phyloP scores from a whole-genome alignment of 805 yeast species.

The Zygosaccharomyces bailii region DNA sequence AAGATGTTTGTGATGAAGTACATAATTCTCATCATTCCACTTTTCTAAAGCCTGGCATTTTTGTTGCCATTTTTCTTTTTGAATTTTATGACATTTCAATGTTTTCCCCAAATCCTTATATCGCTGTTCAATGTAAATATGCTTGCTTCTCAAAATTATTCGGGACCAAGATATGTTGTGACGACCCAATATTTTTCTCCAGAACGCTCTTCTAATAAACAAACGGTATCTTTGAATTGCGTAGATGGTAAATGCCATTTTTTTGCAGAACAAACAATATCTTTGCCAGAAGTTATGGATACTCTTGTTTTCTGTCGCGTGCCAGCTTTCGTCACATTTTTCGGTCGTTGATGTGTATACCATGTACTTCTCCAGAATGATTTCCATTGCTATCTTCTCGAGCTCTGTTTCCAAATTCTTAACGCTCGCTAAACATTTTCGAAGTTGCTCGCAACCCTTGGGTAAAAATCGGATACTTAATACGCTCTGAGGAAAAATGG shows the following conservation, averaged over 20 bases:
- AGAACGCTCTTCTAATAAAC: background rate
- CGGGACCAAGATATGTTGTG: background rate
- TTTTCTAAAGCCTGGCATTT: constrained; percentile 8
- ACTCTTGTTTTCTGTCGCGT: background rate
- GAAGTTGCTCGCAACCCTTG: constrained; percentile 41
- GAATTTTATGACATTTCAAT: constrained; percentile 8
- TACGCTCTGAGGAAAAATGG: constrained; percentile 52
- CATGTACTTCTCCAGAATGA: constrained; percentile 29
- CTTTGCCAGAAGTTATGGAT: constrained; percentile 16
- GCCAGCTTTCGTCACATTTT: constrained; percentile 8
- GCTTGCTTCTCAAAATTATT: background rate
- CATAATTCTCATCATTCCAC: constrained; percentile 8
- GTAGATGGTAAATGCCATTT: constrained; percentile 5
- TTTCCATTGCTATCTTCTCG: constrained; percentile 41
- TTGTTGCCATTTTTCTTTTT: constrained; percentile 8
- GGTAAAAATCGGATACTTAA: constrained; percentile 57
- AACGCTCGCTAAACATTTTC: constrained; percentile 33
- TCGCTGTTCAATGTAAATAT: constrained; percentile 5
- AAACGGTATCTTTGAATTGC: constrained; percentile 7
- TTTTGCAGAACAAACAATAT: constrained; percentile 3
- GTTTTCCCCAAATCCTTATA: constrained; percentile 9
- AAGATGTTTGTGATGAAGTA: constrained; percentile 6
- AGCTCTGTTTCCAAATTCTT: constrained; percentile 32
- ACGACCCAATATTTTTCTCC: background rate
- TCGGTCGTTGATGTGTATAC: constrained; percentile 14